Base-by-base conservation (phyloP, 345 rosid species). In the Psidium friedrichsthalianum region DNA sequence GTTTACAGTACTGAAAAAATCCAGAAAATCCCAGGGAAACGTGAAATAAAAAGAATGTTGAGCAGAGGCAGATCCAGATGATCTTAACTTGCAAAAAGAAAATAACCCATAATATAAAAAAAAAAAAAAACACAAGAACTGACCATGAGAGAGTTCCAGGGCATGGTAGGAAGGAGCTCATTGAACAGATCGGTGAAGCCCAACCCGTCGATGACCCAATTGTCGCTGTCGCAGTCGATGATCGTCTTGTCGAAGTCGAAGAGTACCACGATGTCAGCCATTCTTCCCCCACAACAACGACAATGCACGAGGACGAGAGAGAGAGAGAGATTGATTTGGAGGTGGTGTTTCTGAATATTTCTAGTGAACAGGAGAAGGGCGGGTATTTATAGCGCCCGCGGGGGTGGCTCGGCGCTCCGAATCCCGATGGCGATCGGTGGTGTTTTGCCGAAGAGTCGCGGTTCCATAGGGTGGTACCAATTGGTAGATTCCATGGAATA, bases 81-180 rank as follows among this genome's bases (percentile, higher is more conserved):
- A 61, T 47, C 44, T 44, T 21, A 24, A 21, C 13, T 13, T 42
- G n/a, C 49, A 25, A 82, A 25, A 52, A 32, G 5, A 69, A 2
- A 57, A 25, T 1, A 1, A 69, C 78, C 47, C 78, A 1, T 9
- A 49, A 49, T 7, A 1, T 8, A 6, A 49, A 49, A 49, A 51
- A 8, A 1, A 51, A 51, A 36, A 36, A 24, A 69, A 9, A 1
- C 8, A 6, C 6, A 25, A 36, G 36, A 27, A 74, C 83, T 51
- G 85, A 96, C 98, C 98, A 96, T 95, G 86, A 95, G 90, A 86
- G 95, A 86, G 88, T 96, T 96, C 98, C 98, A 96, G 40, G 98
- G 96, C 96, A 94, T 93, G 91, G 96, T 93, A 5, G 95, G 96
- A 29, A 95, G 98, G 83, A 96, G 99, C 53, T 92, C 93, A 81